Percentiles rank a stretch among this genome's conserved stretches.
phyloP scores from a whole-genome alignment of 2,329 filamentous ascomycete species.

The Colletotrichum sublineola region DNA sequence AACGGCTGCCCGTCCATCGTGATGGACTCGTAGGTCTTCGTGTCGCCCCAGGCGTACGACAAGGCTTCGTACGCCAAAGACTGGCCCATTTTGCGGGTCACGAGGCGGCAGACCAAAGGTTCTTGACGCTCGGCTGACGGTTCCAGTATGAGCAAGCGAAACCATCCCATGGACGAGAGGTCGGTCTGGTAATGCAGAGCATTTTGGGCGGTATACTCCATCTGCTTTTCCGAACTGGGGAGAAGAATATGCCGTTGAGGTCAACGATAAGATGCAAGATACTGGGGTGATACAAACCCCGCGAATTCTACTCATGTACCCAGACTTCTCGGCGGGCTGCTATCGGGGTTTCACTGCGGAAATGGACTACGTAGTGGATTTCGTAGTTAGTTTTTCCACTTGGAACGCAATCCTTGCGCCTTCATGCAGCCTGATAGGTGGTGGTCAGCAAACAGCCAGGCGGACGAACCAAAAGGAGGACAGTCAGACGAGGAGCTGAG shows the following conservation, averaged over 20 bases:
- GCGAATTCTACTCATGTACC: neutral
- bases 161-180: neutral
- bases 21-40: neutral
- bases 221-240: neutral
- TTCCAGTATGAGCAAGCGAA: neutral
- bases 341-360: neutral
- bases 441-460: neutral
- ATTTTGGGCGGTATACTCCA: neutral
- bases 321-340: neutral
- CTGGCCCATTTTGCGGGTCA: neutral
- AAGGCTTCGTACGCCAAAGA: neutral
- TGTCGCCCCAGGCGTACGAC: neutral
- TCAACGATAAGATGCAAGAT: no score
- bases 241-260: neutral
- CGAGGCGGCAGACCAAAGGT: neutral
- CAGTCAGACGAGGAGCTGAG: neutral
- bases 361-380: accelerated
- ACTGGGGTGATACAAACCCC: no score
- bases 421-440: neutral
- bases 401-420: neutral
- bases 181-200: neutral
- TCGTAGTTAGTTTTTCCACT: neutral
- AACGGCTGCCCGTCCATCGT: neutral
- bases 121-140: neutral
- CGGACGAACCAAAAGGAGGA: neutral